Evolutionary conservation across 2,329 filamentous ascomycete species (phyloP), one percentile per base, ranked within the genome.

Genomic region (Fusarium heterosporum): DNA sequence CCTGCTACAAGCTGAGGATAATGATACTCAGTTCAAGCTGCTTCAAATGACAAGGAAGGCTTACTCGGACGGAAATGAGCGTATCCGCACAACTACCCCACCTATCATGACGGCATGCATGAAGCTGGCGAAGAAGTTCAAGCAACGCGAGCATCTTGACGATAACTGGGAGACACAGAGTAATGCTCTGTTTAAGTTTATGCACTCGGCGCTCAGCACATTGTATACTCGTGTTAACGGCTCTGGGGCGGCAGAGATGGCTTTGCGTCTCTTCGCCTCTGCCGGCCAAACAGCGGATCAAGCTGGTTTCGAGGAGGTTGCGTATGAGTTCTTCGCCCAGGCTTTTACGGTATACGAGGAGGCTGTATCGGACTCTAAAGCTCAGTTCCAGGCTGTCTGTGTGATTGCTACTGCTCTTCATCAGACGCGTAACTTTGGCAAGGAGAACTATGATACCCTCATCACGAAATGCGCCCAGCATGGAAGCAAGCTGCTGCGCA

Each of bases 261-360:
- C 93, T 1, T 85, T 99, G 47, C 91, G 96, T 4, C 84, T 98
- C 16, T 99, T 98, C 77, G 90, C 96, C 71, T 89, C 92, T 40
- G 96, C 93, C 74, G 96, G 96, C 22, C 94, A 97, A 80, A 91
- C 96, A 30, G 94, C 96, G 12, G 94, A 97, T 73, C 90, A 96
- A 78, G 93, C 89, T 12, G 92, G 91, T 3, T 96, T 97, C 71
- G 95, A 99, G 77, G 96, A 99, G 80, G 93, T 97, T 40, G 92
- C 93, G 12, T 99, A 99, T 77, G 96, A 99, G 76, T 99, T 96
- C 82, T 98, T 97, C 72, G 96, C 96, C 0, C 96, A 99, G 78
- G 95, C 96, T 1, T 99, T 99, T 73, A 98, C 95, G 0, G 93
- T 98, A 10, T 99, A 99, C 75, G 96, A 99, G 76, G 96, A 99